A percentile compares a stretch with the other conserved stretches of the same genome.
Conservation (phyloP, 305 asterid species). For the Rubia peregrina region DNA sequence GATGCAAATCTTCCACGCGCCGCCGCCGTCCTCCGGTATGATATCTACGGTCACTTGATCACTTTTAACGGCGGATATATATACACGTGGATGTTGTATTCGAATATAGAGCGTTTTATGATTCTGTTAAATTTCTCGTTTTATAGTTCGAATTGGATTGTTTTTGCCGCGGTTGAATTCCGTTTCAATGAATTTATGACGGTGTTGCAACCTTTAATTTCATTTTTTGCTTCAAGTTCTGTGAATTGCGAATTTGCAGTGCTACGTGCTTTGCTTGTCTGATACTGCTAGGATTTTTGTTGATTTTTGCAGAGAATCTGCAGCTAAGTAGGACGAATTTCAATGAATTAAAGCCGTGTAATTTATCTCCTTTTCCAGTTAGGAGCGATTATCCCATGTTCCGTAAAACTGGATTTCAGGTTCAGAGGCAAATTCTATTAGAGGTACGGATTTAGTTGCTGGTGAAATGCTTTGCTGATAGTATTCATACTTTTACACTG, state of each 20-base stretch:
- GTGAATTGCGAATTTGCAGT: background rate
- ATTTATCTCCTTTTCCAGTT: conserved; percentile 24
- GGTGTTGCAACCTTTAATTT: background rate
- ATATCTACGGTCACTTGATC: background rate
- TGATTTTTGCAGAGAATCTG: conserved; percentile 32
- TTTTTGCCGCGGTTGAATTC: background rate
- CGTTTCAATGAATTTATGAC: background rate
- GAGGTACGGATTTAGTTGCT: conserved; percentile 35
- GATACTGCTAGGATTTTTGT: conserved; percentile 8
- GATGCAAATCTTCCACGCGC: conserved; percentile 23
- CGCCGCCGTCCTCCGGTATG: conserved; percentile 28
- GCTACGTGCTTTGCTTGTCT: background rate
- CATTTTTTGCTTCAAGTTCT: background rate
- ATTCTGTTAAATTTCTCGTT: background rate
- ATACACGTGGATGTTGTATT: background rate
- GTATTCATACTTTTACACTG: conserved; percentile 10
- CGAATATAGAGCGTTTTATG: background rate
- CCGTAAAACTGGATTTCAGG: conserved; percentile 22
- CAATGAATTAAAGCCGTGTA: conserved; percentile 28
- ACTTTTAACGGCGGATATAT: background rate
- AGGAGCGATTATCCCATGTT: conserved; percentile 29
- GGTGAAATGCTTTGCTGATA: conserved; percentile 10
- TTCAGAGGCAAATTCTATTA: conserved; percentile 28
- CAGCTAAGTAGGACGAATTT: conserved; percentile 26
- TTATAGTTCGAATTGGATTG: background rate